Conservation (phyloP, 495 filamentous ascomycete genomes). For the Thermothielavioides terrestris region DNA sequence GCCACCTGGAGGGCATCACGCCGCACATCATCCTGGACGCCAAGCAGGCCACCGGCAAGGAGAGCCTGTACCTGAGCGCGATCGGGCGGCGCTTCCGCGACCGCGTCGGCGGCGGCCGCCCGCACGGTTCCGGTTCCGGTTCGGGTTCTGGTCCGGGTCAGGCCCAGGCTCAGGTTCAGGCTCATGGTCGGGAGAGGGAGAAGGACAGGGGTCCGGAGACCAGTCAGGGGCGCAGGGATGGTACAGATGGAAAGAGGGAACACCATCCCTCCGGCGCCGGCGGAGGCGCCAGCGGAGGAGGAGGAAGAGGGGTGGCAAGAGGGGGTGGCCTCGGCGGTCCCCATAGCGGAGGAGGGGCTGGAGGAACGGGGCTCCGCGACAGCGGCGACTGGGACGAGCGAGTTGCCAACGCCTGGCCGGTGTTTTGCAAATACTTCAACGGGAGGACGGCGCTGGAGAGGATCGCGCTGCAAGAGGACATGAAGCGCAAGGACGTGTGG, state of each 20-base stretch:
- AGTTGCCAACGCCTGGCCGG: conserved; percentile 41
- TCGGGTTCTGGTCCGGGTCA: not conserved
- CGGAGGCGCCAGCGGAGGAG: conserved; percentile 8
- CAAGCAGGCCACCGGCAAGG: conserved; percentile 48
- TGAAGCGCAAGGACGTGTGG: conserved; percentile 78
- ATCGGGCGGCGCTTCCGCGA: conserved; percentile 52
- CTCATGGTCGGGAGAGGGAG: not conserved
- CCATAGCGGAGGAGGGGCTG: not conserved
- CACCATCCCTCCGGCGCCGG: too few relatives aligned
- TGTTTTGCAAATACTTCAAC: conserved; percentile 75
- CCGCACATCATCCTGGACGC: conserved; percentile 49
- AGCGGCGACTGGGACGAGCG: conserved; percentile 30
- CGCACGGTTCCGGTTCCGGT: too few relatives aligned
- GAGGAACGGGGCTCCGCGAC: not conserved
- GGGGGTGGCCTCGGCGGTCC: conserved; percentile 10
- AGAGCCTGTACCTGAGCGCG: conserved; percentile 65
- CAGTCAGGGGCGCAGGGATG: too few relatives aligned
- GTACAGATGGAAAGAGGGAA: too few relatives aligned
- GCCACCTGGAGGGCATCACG: conserved; percentile 37
- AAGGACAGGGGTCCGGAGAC: too few relatives aligned
- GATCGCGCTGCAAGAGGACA: conserved; percentile 67
- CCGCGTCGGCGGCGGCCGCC: too few relatives aligned
- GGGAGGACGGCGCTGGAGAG: conserved; percentile 80
- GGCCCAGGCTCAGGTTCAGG: not conserved
- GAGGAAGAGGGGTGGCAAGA: conserved; percentile 20